These are phyloP conservation scores for Mycocentrospora acerina DNA, from an alignment of 2,329 filamentous ascomycete genomes.

Conservation along the genomic window DNA sequence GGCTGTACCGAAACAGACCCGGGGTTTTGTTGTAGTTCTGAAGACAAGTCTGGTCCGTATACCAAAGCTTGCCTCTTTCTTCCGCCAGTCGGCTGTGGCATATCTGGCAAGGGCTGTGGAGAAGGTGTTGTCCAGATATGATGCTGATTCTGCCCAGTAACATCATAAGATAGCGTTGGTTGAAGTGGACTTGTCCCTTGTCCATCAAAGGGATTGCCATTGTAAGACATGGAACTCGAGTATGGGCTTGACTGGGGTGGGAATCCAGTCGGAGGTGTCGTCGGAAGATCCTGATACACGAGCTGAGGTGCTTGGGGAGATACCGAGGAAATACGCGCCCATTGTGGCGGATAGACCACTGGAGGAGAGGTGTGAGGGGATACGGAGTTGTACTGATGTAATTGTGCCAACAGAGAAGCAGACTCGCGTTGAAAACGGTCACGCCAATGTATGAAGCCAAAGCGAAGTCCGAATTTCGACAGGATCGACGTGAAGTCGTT, in stretches of 20 bases:
- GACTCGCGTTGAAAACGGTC: conserved; percentile 52
- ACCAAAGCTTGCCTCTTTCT: conserved; percentile 33
- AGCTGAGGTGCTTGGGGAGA: conserved; percentile 26
- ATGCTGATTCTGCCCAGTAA: conserved; percentile 10
- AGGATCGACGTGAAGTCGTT: conserved; percentile 51
- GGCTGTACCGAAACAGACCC: too few species aligned
- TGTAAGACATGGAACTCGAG: conserved; percentile 30
- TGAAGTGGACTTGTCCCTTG: conserved; percentile 17
- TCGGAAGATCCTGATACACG: conserved; percentile 27
- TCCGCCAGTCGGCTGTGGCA: conserved; percentile 36
- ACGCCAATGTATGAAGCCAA: conserved; percentile 53
- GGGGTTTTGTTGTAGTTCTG: too few species aligned
- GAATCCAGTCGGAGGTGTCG: conserved; percentile 33
- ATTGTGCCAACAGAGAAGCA: conserved; percentile 42
- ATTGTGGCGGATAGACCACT: conserved; percentile 26
- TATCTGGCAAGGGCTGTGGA: conserved; percentile 31
- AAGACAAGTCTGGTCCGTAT: conserved; percentile 26
- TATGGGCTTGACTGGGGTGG: conserved; percentile 31
- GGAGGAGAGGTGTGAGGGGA: conserved; percentile 29
- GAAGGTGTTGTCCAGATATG: conserved; percentile 27
- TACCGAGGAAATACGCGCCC: conserved; percentile 25
- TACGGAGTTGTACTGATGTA: conserved; percentile 40
- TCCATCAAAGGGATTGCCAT: conserved; percentile 22
- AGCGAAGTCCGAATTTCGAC: conserved; percentile 49
- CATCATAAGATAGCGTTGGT: conserved; percentile 14